These are phyloP conservation scores for Elaeagnus macrophylla DNA, from an alignment of 306 rosid genomes.

Conservation along the genomic window DNA sequence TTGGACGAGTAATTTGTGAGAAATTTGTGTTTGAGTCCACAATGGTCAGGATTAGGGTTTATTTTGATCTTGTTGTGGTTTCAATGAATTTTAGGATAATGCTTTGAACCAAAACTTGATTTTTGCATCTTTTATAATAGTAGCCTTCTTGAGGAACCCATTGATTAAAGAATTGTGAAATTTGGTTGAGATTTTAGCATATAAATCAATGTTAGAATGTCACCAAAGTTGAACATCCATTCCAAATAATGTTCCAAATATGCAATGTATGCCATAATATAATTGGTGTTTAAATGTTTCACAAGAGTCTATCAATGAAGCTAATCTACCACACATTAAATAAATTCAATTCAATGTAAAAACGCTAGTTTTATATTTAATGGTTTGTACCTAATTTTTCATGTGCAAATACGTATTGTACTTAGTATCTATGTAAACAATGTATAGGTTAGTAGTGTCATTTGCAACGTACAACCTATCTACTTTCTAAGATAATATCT, in stretches of 20 bases:
- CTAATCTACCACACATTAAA: too few relatives aligned
- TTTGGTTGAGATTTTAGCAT: conserved; percentile 21
- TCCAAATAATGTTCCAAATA: not conserved
- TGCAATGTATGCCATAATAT: conserved; percentile 20
- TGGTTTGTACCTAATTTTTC: too few relatives aligned
- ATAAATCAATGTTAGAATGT: conserved; percentile 19
- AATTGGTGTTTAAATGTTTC: not conserved
- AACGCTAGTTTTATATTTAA: too few relatives aligned
- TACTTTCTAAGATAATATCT: too few relatives aligned
- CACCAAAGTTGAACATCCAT: conserved; percentile 52
- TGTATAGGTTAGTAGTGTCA: too few relatives aligned
- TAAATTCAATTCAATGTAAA: too few relatives aligned
- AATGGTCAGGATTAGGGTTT: conserved; percentile 65
- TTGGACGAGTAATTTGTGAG: conserved; percentile 16
- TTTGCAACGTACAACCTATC: too few relatives aligned
- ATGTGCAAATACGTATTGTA: too few relatives aligned
- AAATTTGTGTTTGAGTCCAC: conserved; percentile 32
- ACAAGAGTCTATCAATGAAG: too few relatives aligned
- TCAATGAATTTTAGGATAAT: conserved; percentile 32
- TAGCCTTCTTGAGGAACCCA: conserved; percentile 32
- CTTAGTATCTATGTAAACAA: too few relatives aligned
- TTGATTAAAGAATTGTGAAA: conserved; percentile 31
- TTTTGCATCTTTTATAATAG: conserved; percentile 1
- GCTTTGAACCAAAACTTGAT: conserved; percentile 6
- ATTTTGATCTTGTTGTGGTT: conserved; percentile 40